phyloP scores from a whole-genome alignment of 306 rosid species.

The Rubus idaeus region DNA sequence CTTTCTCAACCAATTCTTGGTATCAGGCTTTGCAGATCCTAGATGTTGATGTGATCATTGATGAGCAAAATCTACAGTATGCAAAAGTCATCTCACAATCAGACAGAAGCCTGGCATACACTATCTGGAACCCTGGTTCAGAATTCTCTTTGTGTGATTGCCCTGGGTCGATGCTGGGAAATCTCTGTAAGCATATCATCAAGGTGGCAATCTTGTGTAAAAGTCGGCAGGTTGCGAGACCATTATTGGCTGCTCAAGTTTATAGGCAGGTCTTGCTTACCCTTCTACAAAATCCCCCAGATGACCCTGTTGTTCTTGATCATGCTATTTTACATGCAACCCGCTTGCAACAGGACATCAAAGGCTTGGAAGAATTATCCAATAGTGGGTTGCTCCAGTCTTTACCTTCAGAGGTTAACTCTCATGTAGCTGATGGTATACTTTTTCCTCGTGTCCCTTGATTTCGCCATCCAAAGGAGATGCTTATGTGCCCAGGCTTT shows the following conservation, averaged over 20 bases:
- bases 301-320: conserved; percentile 70
- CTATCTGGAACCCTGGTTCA: conserved; percentile 78
- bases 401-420: conserved; percentile 48
- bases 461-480: conserved; percentile 20
- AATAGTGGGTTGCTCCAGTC: conserved; percentile 66
- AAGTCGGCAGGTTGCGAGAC: conserved; percentile 55
- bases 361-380: conserved; percentile 57
- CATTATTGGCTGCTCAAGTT: conserved; percentile 64
- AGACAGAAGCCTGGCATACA: conserved; percentile 55
- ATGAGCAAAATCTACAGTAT: conserved; percentile 59
- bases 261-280: conserved; percentile 54
- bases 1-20: conserved; percentile 65
- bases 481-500: background rate
- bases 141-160: conserved; percentile 82
- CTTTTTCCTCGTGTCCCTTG: conserved; percentile 42
- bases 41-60: conserved; percentile 64
- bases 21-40: conserved; percentile 57
- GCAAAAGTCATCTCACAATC: conserved; percentile 69
- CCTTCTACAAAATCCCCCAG: conserved; percentile 66
- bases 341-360: conserved; percentile 63
- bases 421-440: conserved; percentile 46
- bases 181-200: conserved; percentile 71
- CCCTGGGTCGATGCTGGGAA: conserved; percentile 70
- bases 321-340: conserved; percentile 52
- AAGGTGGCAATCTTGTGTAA: conserved; percentile 68